Conservation (phyloP, 805 yeast species). For the Lipomyces anomalus region DNA sequence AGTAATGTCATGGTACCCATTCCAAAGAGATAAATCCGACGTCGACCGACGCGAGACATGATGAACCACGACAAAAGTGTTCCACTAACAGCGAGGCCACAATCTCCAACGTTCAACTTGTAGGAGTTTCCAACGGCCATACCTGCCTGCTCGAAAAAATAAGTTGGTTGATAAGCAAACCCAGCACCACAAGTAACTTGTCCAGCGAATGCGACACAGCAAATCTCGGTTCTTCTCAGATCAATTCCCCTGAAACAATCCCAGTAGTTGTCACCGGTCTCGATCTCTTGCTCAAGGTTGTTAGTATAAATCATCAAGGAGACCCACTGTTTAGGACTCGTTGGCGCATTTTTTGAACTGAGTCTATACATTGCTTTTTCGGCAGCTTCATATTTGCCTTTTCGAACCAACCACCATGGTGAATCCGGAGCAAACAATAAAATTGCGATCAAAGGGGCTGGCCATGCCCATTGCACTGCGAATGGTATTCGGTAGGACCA, state of each 20-base stretch:
- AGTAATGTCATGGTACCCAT: constrained; percentile 33
- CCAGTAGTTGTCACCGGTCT: constrained; percentile 3
- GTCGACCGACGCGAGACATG: constrained; percentile 25
- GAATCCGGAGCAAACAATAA: constrained; percentile 38
- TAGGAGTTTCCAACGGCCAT: constrained; percentile 34
- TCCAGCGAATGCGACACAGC: constrained; percentile 37
- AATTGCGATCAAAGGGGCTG: constrained; percentile 40
- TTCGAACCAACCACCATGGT: too few species aligned
- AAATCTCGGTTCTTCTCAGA: constrained; percentile 19
- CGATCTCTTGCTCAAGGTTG: constrained; percentile 27
- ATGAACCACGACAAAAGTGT: constrained; percentile 29
- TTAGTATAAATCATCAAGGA: constrained; percentile 40
- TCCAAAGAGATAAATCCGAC: constrained; percentile 32
- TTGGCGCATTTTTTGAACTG: too few species aligned
- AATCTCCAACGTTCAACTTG: constrained; percentile 44
- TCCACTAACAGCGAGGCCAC: constrained; percentile 43
- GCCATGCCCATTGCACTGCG: constrained; percentile 58
- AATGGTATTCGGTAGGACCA: constrained; percentile 51
- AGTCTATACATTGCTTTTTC: too few species aligned
- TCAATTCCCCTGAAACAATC: constrained; percentile 43
- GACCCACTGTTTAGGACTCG: too few species aligned
- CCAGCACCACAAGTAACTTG: constrained; percentile 27
- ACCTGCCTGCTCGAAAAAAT: too few species aligned
- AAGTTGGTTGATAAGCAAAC: constrained; percentile 34
- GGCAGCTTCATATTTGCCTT: too few species aligned